phyloP scores from a whole-genome alignment of 2,329 filamentous ascomycete genomes.

The Calonectria honghensis region DNA sequence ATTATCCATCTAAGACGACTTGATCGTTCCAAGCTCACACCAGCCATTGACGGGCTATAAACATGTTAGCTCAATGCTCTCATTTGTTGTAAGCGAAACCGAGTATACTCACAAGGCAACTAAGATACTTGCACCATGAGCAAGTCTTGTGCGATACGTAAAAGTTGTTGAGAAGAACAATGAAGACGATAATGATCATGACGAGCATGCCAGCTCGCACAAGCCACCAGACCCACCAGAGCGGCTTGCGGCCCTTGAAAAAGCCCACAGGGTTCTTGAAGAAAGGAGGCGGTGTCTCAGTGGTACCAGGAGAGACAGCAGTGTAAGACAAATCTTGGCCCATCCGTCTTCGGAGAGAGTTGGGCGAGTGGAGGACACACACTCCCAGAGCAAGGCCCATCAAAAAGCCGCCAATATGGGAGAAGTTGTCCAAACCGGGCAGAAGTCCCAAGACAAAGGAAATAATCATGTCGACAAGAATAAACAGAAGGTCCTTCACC shows the following conservation, averaged over 20 bases:
- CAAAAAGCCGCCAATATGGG: constrained; percentile 95
- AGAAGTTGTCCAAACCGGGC: constrained; percentile 96
- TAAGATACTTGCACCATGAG: constrained; percentile 95
- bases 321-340: constrained; percentile 83
- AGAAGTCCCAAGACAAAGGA: constrained; percentile 94
- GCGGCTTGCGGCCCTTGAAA: constrained; percentile 92
- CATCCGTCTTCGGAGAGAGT: constrained; percentile 83
- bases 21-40: constrained; percentile 73
- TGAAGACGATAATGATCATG: constrained; percentile 88
- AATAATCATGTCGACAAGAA: constrained; percentile 89
- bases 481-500: constrained; percentile 89
- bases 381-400: constrained; percentile 93
- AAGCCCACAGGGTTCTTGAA: constrained; percentile 82
- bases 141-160: constrained; percentile 85
- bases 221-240: constrained; percentile 99
- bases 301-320: constrained; percentile 74
- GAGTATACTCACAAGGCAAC: constrained; percentile 84
- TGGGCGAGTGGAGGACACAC: constrained; percentile 91
- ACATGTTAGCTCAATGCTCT: constrained; percentile 48
- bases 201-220: constrained; percentile 86
- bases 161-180: constrained; percentile 92
- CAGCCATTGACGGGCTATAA: constrained; percentile 78
- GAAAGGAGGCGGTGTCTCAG: constrained; percentile 71
- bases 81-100: neutral
- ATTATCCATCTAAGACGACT: constrained; percentile 34